These are phyloP conservation scores for Beauveria scarabaeidicola DNA, from an alignment of 2,329 filamentous ascomycete species.

Conservation along the genomic window DNA sequence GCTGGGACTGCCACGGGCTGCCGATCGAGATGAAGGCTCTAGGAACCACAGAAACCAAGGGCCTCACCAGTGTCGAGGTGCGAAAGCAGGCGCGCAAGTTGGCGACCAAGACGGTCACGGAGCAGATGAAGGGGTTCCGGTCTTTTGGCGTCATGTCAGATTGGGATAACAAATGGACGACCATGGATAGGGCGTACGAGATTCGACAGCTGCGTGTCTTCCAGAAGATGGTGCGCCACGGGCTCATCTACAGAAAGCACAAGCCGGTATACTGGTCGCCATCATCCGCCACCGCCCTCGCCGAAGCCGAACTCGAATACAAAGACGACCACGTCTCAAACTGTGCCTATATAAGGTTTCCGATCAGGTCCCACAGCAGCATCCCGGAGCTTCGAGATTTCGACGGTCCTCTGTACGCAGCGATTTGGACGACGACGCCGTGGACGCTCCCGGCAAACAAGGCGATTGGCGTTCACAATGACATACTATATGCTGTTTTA, in stretches of 20 bases:
- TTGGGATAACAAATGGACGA: conserved; percentile 69
- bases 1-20: conserved; percentile 96
- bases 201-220: conserved; percentile 68
- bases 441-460: conserved; percentile 94
- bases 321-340: conserved; percentile 63
- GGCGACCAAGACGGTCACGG: conserved; percentile 58
- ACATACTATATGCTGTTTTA: conserved; percentile 66
- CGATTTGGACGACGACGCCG: conserved; percentile 98
- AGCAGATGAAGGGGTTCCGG: conserved; percentile 66
- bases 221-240: conserved; percentile 62
- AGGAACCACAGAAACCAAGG: conserved; percentile 39
- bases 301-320: conserved; percentile 80
- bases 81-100: conserved; percentile 56
- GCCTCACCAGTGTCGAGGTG: conserved; percentile 47
- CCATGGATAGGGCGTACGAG: conserved; percentile 71
- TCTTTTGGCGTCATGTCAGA: conserved; percentile 73
- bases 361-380: conserved; percentile 40
- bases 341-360: conserved; percentile 74
- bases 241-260: conserved; percentile 67
- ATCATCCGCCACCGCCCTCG: conserved; percentile 68
- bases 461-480: conserved; percentile 72
- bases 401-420: conserved; percentile 54
- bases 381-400: conserved; percentile 30
- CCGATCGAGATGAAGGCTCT: conserved; percentile 96
- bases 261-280: conserved; percentile 86